Evolutionary conservation across 495 filamentous ascomycete genomes (phyloP), one percentile per base, ranked within the genome.

Genomic region (Patellaria atrata): DNA sequence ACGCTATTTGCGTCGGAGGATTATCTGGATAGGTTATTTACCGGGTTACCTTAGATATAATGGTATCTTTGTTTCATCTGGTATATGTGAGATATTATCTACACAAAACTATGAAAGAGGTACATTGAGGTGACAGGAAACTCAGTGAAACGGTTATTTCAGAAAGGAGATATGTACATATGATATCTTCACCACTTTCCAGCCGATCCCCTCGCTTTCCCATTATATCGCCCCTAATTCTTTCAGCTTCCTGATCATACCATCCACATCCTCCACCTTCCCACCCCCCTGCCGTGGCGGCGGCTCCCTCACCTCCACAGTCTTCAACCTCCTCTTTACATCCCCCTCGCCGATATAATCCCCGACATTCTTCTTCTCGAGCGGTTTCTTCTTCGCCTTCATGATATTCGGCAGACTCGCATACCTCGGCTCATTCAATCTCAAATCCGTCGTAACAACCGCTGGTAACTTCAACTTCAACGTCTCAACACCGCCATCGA

Each of bases 311-410:
- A 55, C 84, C 66, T 80, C 81, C 37, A 94, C 31, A 31, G 82
- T 79, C 76, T 85, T 91, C 58, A 97, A 61, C 51, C 87, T 64
- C 56, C 63, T 74, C 58, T 64, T 64, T 32, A 71, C 65, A 51
- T 82, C 74, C 6, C 85, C 67, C 0, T 81, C 84, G n/a, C n/a
- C n/a, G n/a, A n/a, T n/a, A 56, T 75, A 77, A 54, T 96, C 87
- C 31, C 57, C 71, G 54, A 92, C 52, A 30, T 63, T 80, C 71
- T 80, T 79, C 77, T 92, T 96, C 57, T 84, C 82, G 47, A 97
- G 50, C 48, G 79, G 78, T 75, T 96, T 97, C 80, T 96, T 97
- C 79, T 96, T 96, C 35, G 89, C 89, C 75, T 94, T 96, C 91
- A 97, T 97, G 40, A 97, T 96, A 59, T 94, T 94, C 47, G 83